Percentiles rank a stretch among this genome's conserved stretches.
Conservation (phyloP, 257 asterid genomes). For the Pogostemon cablin region DNA sequence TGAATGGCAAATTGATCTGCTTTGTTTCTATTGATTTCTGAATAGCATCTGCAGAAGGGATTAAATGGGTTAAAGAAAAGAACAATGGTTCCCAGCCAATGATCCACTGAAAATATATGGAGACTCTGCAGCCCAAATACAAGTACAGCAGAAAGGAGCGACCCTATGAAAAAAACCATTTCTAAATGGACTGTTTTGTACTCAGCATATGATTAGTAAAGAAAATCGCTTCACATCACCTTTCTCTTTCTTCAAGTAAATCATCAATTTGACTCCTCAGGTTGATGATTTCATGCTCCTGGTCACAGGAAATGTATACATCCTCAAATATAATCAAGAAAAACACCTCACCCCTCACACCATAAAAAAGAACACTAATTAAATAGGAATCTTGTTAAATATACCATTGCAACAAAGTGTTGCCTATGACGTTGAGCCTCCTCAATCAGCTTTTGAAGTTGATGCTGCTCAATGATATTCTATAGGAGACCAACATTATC, state of each 20-base stretch:
- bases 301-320: slow-evolving; percentile 33
- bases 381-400: slow-evolving; percentile 13
- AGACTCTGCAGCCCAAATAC: no score
- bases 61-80: not conserved
- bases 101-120: not conserved
- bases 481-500: slow-evolving; percentile 32
- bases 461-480: slow-evolving; percentile 75
- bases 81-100: not conserved
- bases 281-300: slow-evolving; percentile 68
- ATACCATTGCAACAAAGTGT: slow-evolving; percentile 63
- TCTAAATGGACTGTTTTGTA: not conserved
- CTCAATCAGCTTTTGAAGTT: slow-evolving; percentile 71
- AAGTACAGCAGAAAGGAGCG: no score
- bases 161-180: no score
- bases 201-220: slow-evolving; percentile 13
- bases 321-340: slow-evolving; percentile 9
- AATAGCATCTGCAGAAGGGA: slow-evolving; percentile 52
- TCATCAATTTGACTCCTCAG: slow-evolving; percentile 60
- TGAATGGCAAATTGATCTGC: slow-evolving; percentile 56
- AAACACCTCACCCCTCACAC: not conserved
- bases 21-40: slow-evolving; percentile 55
- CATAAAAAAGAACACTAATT: not conserved
- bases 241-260: slow-evolving; percentile 69
- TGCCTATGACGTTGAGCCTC: slow-evolving; percentile 71
- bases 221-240: slow-evolving; percentile 43